These are phyloP conservation scores for Physcomitrium patens DNA, from an alignment of 225 moss, liverwort and hornwort genomes.

Conservation along the genomic window DNA sequence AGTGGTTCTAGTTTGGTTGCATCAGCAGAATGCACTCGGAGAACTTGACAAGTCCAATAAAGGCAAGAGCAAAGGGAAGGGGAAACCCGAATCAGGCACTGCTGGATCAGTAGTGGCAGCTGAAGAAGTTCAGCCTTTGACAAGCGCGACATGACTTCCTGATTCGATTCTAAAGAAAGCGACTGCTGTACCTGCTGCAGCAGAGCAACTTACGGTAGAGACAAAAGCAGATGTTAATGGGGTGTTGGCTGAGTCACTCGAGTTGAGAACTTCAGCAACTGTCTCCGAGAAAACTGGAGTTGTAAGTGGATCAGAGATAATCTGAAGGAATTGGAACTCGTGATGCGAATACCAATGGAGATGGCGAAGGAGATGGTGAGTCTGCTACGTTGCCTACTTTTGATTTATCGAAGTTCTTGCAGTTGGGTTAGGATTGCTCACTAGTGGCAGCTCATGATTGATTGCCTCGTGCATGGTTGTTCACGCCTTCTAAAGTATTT, in stretches of 20 bases:
- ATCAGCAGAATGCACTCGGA: background rate
- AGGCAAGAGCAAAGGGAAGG: constrained; percentile 74
- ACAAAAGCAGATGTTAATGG: constrained; percentile 43
- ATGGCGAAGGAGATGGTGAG: constrained; percentile 48
- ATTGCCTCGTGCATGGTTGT: constrained; percentile 1
- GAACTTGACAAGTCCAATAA: constrained; percentile 56
- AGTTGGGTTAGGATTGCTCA: constrained; percentile 6
- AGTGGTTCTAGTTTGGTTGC: background rate
- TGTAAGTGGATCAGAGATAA: constrained; percentile 19
- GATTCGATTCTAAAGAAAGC: constrained; percentile 52
- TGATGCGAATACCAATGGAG: constrained; percentile 49
- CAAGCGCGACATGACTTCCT: constrained; percentile 58
- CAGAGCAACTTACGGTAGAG: constrained; percentile 54
- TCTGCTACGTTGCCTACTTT: constrained; percentile 4
- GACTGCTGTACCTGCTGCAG: constrained; percentile 60
- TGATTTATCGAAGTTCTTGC: background rate
- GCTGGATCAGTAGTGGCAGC: constrained; percentile 27
- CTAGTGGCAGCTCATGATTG: constrained; percentile 13
- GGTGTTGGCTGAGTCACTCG: constrained; percentile 28
- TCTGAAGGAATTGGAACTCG: constrained; percentile 37
- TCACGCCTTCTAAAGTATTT: background rate
- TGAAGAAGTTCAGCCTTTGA: constrained; percentile 49
- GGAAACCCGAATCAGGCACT: constrained; percentile 50
- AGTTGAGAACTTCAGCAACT: constrained; percentile 38
- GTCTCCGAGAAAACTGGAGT: constrained; percentile 21